Percentiles rank a stretch among this genome's conserved stretches.
phyloP scores from a whole-genome alignment of 2,329 filamentous ascomycete genomes.

The Alternaria incomplexa region DNA sequence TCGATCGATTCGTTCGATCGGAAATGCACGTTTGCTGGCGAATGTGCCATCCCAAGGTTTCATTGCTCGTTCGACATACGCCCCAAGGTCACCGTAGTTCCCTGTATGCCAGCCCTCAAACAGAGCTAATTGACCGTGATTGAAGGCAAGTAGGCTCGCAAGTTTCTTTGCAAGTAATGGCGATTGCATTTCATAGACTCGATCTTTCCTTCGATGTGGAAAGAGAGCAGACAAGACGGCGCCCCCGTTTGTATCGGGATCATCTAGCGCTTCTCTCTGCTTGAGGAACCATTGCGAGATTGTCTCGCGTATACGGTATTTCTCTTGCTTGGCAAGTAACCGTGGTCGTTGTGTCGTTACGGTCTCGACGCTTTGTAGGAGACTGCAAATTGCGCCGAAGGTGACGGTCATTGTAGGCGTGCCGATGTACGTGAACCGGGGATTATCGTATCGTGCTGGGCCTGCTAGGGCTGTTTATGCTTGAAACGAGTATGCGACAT shows the following conservation, averaged over 20 bases:
- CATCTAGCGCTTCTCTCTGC: constrained; percentile 65
- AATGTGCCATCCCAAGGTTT: constrained; percentile 59
- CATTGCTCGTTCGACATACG: constrained; percentile 72
- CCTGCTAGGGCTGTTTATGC: not conserved
- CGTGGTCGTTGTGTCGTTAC: constrained; percentile 52
- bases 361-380: constrained; percentile 71
- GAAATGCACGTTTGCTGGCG: constrained; percentile 45
- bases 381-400: constrained; percentile 74
- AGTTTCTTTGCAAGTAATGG: constrained; percentile 70
- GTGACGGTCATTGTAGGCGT: constrained; percentile 63
- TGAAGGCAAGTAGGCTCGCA: constrained; percentile 69
- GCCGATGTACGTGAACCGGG: not conserved
- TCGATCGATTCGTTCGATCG: constrained; percentile 76
- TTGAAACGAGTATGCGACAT: not conserved
- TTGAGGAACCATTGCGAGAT: constrained; percentile 72
- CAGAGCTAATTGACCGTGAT: constrained; percentile 64
- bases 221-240: constrained; percentile 78
- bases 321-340: constrained; percentile 40
- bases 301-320: constrained; percentile 38
- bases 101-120: constrained; percentile 68
- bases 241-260: constrained; percentile 61
- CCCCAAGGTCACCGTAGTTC: constrained; percentile 70
- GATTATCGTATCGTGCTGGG: not conserved
- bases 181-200: constrained; percentile 75
- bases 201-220: constrained; percentile 76